Percentiles rank a stretch among this genome's conserved stretches.
Evolutionary conservation across 2,329 filamentous ascomycete genomes (phyloP).

Genomic region (Thermoascus crustaceus): DNA sequence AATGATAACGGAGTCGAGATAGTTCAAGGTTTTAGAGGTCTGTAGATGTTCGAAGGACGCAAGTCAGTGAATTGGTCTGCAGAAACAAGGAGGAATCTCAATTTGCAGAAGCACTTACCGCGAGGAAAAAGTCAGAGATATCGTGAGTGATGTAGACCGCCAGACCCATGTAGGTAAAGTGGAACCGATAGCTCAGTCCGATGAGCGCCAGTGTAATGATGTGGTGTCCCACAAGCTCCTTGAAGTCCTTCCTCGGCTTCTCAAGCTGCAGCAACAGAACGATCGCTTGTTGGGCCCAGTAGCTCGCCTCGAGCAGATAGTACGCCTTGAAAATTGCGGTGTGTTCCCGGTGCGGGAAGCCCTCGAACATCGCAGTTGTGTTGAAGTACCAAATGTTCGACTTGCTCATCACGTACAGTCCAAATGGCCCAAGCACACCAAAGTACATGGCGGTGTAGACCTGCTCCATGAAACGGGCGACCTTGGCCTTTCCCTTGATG

Average conservation of each 20-base stretch:
- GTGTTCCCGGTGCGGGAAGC: conserved; percentile 75
- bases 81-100: neutral
- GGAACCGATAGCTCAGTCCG: conserved; percentile 81
- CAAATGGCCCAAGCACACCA: conserved; percentile 68
- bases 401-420: conserved; percentile 81
- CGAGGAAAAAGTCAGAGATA: conserved; percentile 90
- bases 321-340: conserved; percentile 84
- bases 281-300: conserved; percentile 92
- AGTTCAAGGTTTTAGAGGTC: conserved; percentile 89
- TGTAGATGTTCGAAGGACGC: conserved; percentile 26
- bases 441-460: conserved; percentile 93
- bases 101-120: too few relatives aligned
- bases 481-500: conserved; percentile 66
- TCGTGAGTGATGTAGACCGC: conserved; percentile 93
- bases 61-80: conserved; percentile 2
- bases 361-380: conserved; percentile 80
- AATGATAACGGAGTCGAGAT: conserved; percentile 71
- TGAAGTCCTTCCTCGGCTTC: conserved; percentile 91
- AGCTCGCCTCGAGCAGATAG: conserved; percentile 87
- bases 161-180: conserved; percentile 91
- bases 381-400: conserved; percentile 98
- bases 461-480: conserved; percentile 91
- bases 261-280: conserved; percentile 80
- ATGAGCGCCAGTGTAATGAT: conserved; percentile 82
- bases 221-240: conserved; percentile 85